phyloP scores from a whole-genome alignment of 805 yeast genomes.

The Yamadazyma phyllophila region DNA sequence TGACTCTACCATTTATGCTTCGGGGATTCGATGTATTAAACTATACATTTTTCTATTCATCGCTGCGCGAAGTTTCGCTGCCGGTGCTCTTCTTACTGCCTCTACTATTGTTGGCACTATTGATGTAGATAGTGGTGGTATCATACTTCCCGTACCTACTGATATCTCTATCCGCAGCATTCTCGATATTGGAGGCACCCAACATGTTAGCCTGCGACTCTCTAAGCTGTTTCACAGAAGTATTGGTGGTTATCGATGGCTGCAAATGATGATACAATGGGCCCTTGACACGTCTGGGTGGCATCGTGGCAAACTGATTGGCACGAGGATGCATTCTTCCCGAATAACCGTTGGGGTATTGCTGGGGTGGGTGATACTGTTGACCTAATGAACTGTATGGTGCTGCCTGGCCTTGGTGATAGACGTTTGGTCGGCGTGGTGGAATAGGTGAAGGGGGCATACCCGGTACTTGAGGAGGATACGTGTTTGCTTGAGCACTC shows the following conservation, averaged over 20 bases:
- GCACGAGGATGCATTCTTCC: too few species aligned
- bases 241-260: slow-evolving; percentile 16
- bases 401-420: too few species aligned
- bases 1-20: neutral
- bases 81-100: slow-evolving; percentile 6
- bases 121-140: slow-evolving; percentile 19
- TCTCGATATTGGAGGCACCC: slow-evolving; percentile 21
- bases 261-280: slow-evolving; percentile 19
- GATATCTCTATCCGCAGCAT: slow-evolving; percentile 14
- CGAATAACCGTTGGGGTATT: too few species aligned
- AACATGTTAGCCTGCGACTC: slow-evolving; percentile 23
- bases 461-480: too few species aligned
- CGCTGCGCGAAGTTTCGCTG: neutral
- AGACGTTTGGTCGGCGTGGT: too few species aligned
- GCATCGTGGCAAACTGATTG: too few species aligned
- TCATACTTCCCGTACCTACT: slow-evolving; percentile 24
- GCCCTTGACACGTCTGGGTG: neutral
- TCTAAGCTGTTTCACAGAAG: slow-evolving; percentile 15
- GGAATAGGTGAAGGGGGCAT: too few species aligned
- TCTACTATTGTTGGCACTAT: slow-evolving; percentile 14
- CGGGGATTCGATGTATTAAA: neutral
- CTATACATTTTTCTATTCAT: neutral
- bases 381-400: too few species aligned
- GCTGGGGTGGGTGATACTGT: too few species aligned
- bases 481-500: too few species aligned